Conservation (phyloP, 2,329 filamentous ascomycete species). For the Cryphonectria japonica region DNA sequence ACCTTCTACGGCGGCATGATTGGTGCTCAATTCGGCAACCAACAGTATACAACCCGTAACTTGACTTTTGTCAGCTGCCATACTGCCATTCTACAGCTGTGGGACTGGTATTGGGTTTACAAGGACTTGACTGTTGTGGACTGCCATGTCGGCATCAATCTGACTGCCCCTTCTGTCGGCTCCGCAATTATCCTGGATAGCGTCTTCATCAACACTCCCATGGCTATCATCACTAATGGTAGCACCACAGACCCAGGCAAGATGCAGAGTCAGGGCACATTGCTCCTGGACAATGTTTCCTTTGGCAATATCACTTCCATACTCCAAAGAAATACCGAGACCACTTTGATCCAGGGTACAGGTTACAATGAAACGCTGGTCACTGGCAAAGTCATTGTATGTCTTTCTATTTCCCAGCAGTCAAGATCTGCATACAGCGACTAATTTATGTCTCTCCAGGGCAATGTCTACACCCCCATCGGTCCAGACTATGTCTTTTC, state of each 20-base stretch:
- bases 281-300: slow-evolving; percentile 53
- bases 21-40: slow-evolving; percentile 62
- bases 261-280: slow-evolving; percentile 46
- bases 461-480: slow-evolving; percentile 64
- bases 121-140: slow-evolving; percentile 66
- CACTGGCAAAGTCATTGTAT: slow-evolving; percentile 13
- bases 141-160: slow-evolving; percentile 68
- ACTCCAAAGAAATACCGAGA: slow-evolving; percentile 45
- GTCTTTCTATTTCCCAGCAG: background rate
- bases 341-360: slow-evolving; percentile 17
- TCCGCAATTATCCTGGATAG: slow-evolving; percentile 78
- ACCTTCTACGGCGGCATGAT: slow-evolving; percentile 71
- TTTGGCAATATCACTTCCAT: slow-evolving; percentile 43
- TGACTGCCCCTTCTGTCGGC: slow-evolving; percentile 68
- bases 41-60: slow-evolving; percentile 73
- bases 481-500: slow-evolving; percentile 54
- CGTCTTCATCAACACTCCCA: slow-evolving; percentile 65
- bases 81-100: slow-evolving; percentile 71
- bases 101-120: slow-evolving; percentile 78
- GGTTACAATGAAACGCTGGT: slow-evolving; percentile 12
- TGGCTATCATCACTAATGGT: slow-evolving; percentile 68
- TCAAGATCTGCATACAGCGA: background rate
- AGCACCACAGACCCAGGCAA: slow-evolving; percentile 34
- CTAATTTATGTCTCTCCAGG: slow-evolving; percentile 46
- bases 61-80: slow-evolving; percentile 66